A percentile compares a stretch with the other conserved stretches of the same genome.
These are phyloP conservation scores for Boletus sp. DNA, from an alignment of 1,284 basidiomycete genomes.

Conservation along the genomic window DNA sequence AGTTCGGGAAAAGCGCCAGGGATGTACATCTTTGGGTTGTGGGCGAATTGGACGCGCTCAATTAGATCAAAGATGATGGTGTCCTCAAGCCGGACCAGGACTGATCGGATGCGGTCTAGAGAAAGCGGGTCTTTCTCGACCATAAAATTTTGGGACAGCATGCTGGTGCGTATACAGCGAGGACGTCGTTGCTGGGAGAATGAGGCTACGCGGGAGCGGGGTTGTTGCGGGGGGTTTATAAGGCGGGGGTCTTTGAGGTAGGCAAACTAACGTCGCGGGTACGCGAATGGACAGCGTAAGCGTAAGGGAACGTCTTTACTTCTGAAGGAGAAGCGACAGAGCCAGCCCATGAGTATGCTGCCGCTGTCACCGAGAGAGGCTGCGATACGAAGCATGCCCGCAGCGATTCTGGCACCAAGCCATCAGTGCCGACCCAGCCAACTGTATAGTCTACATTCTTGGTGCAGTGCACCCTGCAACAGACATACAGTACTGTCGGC, in stretches of 20 bases:
- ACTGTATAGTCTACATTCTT: no score
- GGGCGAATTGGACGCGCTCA: constrained; percentile 94
- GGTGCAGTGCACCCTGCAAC: no score
- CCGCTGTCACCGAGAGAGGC: no score
- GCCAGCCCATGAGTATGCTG: no score
- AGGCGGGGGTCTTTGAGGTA: constrained; percentile 6
- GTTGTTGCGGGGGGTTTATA: constrained; percentile 13
- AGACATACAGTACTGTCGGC: no score
- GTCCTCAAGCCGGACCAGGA: constrained; percentile 89
- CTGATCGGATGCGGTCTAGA: constrained; percentile 81
- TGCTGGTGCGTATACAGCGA: constrained; percentile 24
- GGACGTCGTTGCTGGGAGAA: constrained; percentile 6
- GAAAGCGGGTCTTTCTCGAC: constrained; percentile 74
- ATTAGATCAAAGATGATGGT: constrained; percentile 98
- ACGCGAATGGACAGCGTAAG: no score
- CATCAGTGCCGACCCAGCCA: no score
- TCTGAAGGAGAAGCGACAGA: no score
- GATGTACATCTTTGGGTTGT: constrained; percentile 89
- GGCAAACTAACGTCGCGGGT: no score
- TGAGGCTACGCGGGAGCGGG: background rate
- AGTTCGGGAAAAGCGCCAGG: constrained; percentile 77
- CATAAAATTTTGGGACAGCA: constrained; percentile 71
- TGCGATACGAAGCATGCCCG: no score
- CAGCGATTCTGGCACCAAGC: no score
- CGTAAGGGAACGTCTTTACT: no score